A percentile compares a stretch with the other conserved stretches of the same genome.
phyloP scores from a whole-genome alignment of 768 basidiomycete genomes.

The Lactarius akahatsu region DNA sequence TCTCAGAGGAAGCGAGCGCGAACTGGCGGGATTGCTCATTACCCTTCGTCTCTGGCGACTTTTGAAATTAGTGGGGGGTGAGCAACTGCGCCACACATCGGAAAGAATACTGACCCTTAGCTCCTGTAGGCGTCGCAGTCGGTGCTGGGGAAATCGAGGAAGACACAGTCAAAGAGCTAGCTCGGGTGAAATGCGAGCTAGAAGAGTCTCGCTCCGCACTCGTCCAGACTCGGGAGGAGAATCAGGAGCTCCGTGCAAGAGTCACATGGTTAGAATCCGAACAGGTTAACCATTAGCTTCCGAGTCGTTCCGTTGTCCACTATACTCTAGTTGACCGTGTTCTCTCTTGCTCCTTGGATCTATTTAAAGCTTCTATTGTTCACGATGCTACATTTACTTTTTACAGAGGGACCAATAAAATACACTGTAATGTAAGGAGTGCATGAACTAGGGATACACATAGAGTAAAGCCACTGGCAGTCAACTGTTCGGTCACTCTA shows the following conservation, averaged over 20 bases:
- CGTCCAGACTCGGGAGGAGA: slow-evolving; percentile 50
- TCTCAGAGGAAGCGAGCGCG: slow-evolving; percentile 64
- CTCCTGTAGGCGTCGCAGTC: slow-evolving; percentile 61
- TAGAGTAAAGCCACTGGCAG: not conserved
- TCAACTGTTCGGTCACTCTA: not conserved
- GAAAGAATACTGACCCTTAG: slow-evolving; percentile 39
- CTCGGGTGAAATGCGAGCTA: slow-evolving; percentile 49
- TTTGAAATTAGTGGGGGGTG: slow-evolving; percentile 69
- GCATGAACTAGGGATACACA: not conserved
- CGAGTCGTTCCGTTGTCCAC: not conserved
- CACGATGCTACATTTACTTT: not conserved
- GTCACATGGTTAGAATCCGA: slow-evolving; percentile 15
- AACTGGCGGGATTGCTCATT: slow-evolving; percentile 69
- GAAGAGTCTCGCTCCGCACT: slow-evolving; percentile 46
- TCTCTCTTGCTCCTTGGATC: not conserved
- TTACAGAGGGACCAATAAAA: not conserved
- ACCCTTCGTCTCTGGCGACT: slow-evolving; percentile 79
- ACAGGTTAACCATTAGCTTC: not conserved
- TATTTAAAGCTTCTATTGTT: not conserved
- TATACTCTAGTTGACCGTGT: not conserved
- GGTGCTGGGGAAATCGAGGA: slow-evolving; percentile 72
- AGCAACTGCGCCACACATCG: slow-evolving; percentile 11
- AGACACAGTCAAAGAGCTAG: slow-evolving; percentile 48
- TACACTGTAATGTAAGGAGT: not conserved
- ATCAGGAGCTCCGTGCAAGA: slow-evolving; percentile 43